Base-by-base conservation (phyloP, 2,329 filamentous ascomycete species). In the Fusarium sp. region DNA sequence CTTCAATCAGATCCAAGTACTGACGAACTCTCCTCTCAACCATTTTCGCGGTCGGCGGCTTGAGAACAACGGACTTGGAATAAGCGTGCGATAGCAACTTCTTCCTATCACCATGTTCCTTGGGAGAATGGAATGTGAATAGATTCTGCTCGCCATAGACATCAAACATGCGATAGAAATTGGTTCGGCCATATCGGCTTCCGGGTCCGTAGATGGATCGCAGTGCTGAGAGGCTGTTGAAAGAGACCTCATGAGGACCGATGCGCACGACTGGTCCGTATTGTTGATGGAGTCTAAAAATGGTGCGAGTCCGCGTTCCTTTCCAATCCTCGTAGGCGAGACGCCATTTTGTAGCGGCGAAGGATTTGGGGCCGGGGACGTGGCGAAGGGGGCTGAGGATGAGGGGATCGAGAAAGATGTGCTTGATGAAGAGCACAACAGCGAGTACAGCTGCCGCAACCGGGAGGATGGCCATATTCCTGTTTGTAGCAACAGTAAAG, bases 101-200 rank as follows among this genome's bases (percentile, higher is more conserved):
- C 80, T 90, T 90, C 24, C 88, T 79, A 3, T 86, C 83, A 0
- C 81, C 82, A 75, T 90, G 87, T 5, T 83, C 80, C 36, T 81
- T 82, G 0, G 80, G 80, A 0, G 82, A 80, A 12, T 80, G 79
- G 67, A 89, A 89, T 0, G 86, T 87, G 75, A 90, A 89, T 5
- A 90, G 73, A 60, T 89, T 88, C 75, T 84, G 84, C 15, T 81
- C 80, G 1, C 86, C 86, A 56, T 88, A 88, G 0, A 84, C 85
- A 70, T 88, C 86, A 66, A 90, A 89, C 85, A 89, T 88, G 50
- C 84, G 83, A 63, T 90, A 90, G 73, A 89, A 90, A 3, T 58
- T 53, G 0, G 87, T 87, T 44, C 87, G 79, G 45, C 85, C 86
- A 63, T 86, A 89, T 1, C 83, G 83, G 51, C 83, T 86, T 3